Evolutionary conservation across 2,329 filamentous ascomycete genomes (phyloP).

Genomic region (Colletotrichum chlorophyti): DNA sequence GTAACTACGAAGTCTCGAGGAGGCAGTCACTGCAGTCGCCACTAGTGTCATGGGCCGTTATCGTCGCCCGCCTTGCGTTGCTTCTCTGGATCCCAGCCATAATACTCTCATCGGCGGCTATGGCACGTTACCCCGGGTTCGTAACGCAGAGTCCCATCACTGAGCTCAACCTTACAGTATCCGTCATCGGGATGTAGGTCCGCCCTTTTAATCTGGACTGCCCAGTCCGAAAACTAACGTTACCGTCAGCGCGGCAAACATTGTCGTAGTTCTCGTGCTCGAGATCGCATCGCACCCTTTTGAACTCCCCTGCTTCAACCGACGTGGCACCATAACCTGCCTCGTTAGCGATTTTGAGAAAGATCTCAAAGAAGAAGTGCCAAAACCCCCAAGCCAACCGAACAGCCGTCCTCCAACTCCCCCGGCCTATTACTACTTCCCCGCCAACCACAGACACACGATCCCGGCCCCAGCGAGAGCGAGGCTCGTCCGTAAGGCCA

Average conservation of each 20-base stretch:
- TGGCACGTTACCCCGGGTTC: slow-evolving; percentile 31
- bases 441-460: slow-evolving; percentile 19
- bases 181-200: slow-evolving; percentile 34
- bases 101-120: slow-evolving; percentile 33
- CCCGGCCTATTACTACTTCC: slow-evolving; percentile 25
- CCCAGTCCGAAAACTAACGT: neutral
- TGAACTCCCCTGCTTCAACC: slow-evolving; percentile 32
- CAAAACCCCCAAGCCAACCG: slow-evolving; percentile 1
- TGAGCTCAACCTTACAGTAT: slow-evolving; percentile 34
- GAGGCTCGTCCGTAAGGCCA: slow-evolving; percentile 21
- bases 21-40: slow-evolving; percentile 35
- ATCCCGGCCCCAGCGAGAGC: slow-evolving; percentile 13
- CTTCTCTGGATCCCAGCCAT: slow-evolving; percentile 37
- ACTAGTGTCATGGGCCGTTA: slow-evolving; percentile 38
- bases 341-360: slow-evolving; percentile 23
- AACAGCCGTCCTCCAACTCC: slow-evolving; percentile 14
- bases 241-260: neutral
- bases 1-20: slow-evolving; percentile 32
- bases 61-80: slow-evolving; percentile 36
- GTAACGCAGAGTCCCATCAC: slow-evolving; percentile 32
- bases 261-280: slow-evolving; percentile 30
- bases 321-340: slow-evolving; percentile 8
- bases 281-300: slow-evolving; percentile 33
- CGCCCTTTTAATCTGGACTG: neutral
- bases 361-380: slow-evolving; percentile 24